Conservation (phyloP, 106 monocot genomes). For the Agapanthus africanus region DNA sequence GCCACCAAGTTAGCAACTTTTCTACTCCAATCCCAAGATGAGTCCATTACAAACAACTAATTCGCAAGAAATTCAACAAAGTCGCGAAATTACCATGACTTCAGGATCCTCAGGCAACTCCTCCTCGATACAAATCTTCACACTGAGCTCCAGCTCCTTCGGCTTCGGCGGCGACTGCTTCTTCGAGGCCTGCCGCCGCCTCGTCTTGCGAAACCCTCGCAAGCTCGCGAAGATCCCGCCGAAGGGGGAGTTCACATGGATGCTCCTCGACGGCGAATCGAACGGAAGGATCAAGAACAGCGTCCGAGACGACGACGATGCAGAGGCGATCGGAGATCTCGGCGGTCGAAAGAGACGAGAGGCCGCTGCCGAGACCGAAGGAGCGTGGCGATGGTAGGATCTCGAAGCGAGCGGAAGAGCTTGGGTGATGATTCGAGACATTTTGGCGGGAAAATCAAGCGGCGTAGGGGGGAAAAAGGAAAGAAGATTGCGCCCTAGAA, state of each 20-base stretch:
- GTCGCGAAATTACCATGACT: slow-evolving; percentile 49
- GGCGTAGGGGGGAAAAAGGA: too few relatives aligned
- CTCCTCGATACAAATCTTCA: slow-evolving; percentile 63
- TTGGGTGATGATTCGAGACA: slow-evolving; percentile 54
- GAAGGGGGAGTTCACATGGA: slow-evolving; percentile 18
- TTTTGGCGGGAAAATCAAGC: slow-evolving; percentile 21
- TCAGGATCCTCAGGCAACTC: slow-evolving; percentile 73
- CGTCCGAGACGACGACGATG: background rate
- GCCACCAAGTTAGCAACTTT: too few relatives aligned
- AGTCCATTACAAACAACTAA: too few relatives aligned
- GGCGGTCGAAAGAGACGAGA: slow-evolving; percentile 12
- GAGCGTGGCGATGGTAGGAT: slow-evolving; percentile 8
- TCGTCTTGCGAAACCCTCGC: slow-evolving; percentile 43
- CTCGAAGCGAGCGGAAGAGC: slow-evolving; percentile 50
- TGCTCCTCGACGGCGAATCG: slow-evolving; percentile 6
- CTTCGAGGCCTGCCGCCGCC: slow-evolving; percentile 34
- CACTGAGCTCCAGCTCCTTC: slow-evolving; percentile 51
- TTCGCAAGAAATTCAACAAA: too few relatives aligned
- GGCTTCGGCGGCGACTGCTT: slow-evolving; percentile 34
- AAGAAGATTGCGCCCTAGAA: too few relatives aligned
- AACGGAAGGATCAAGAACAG: background rate
- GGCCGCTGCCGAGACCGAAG: slow-evolving; percentile 1
- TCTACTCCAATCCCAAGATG: too few relatives aligned
- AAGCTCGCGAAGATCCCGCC: slow-evolving; percentile 38
- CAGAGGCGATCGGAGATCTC: background rate